A percentile compares a stretch with the other conserved stretches of the same genome.
These are phyloP conservation scores for Drechslerella stenobrocha DNA, from an alignment of 2,329 filamentous ascomycete species.

Conservation along the genomic window DNA sequence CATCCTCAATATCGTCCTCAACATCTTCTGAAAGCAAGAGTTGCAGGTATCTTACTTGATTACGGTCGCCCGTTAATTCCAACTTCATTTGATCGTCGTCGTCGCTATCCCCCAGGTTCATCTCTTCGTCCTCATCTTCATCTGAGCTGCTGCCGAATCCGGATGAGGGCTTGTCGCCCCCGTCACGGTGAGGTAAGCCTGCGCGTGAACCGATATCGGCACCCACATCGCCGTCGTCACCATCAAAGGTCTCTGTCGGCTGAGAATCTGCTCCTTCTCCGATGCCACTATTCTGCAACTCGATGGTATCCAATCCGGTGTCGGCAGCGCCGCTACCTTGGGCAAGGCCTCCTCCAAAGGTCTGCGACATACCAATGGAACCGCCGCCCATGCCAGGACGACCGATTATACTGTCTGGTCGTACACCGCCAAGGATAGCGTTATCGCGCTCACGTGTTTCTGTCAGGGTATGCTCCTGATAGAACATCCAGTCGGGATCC, in stretches of 20 bases:
- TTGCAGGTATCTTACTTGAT: slow-evolving; percentile 53
- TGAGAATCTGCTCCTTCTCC: slow-evolving; percentile 51
- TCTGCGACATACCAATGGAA: slow-evolving; percentile 48
- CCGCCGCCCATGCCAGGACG: slow-evolving; percentile 59
- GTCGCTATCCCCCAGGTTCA: slow-evolving; percentile 80
- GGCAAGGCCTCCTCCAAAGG: slow-evolving; percentile 47
- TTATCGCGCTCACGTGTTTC: slow-evolving; percentile 96
- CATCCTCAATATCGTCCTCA: slow-evolving; percentile 53
- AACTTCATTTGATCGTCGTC: slow-evolving; percentile 55
- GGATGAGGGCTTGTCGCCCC: slow-evolving; percentile 72
- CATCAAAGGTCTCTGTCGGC: slow-evolving; percentile 63
- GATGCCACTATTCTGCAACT: slow-evolving; percentile 51
- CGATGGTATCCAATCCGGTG: slow-evolving; percentile 52
- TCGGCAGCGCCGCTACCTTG: slow-evolving; percentile 27
- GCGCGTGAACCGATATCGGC: slow-evolving; percentile 42
- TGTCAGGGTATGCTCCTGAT: slow-evolving; percentile 87
- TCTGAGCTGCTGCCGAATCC: slow-evolving; percentile 95
- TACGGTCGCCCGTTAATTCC: slow-evolving; percentile 51
- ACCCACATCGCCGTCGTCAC: slow-evolving; percentile 62
- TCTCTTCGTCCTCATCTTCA: slow-evolving; percentile 78
- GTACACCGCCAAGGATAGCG: slow-evolving; percentile 92
- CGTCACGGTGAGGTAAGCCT: slow-evolving; percentile 25
- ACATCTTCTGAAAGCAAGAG: slow-evolving; percentile 49
- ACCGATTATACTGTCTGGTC: slow-evolving; percentile 86
- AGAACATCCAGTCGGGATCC: slow-evolving; percentile 87